Percentiles rank a stretch among this genome's conserved stretches.
Evolutionary conservation across 495 filamentous ascomycete genomes (phyloP).

Genomic region (Xylaria flabelliformis): DNA sequence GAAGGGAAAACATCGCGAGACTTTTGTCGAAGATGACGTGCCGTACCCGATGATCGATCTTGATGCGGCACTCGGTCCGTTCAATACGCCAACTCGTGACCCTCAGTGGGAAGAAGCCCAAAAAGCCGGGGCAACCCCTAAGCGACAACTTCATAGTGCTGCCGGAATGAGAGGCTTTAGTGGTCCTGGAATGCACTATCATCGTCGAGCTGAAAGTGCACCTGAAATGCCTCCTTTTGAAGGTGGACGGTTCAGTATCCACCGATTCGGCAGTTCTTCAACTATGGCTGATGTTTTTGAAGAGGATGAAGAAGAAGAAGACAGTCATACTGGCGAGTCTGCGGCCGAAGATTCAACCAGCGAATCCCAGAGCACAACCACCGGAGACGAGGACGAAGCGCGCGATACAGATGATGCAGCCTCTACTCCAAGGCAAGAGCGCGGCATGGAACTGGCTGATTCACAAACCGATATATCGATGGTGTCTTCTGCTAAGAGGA

Average conservation of each 20-base stretch:
- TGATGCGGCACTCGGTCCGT: conserved; percentile 93
- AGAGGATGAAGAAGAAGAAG: conserved; percentile 92
- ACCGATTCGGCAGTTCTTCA: conserved; percentile 66
- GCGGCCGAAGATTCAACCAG: conserved; percentile 31
- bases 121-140: conserved; percentile 64
- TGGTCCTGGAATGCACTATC: conserved; percentile 86
- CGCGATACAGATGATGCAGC: conserved; percentile 32
- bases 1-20: conserved; percentile 17
- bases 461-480: conserved; percentile 23
- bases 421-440: conserved; percentile 41
- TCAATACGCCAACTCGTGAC: conserved; percentile 76
- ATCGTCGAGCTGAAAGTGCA: conserved; percentile 90
- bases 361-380: conserved; percentile 33
- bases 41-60: conserved; percentile 87
- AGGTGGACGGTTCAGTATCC: conserved; percentile 63
- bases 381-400: conserved; percentile 33
- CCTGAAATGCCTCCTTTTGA: conserved; percentile 88
- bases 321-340: conserved; percentile 36
- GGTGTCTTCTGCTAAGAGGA: conserved; percentile 43
- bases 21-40: conserved; percentile 57
- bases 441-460: conserved; percentile 20
- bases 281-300: conserved; percentile 92
- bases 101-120: conserved; percentile 63
- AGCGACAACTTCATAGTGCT: conserved; percentile 88
- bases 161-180: conserved; percentile 75